Evolutionary conservation across 1,284 basidiomycete genomes (phyloP), one percentile per base, ranked within the genome.

Genomic region (Fomitiporia mediterranea): DNA sequence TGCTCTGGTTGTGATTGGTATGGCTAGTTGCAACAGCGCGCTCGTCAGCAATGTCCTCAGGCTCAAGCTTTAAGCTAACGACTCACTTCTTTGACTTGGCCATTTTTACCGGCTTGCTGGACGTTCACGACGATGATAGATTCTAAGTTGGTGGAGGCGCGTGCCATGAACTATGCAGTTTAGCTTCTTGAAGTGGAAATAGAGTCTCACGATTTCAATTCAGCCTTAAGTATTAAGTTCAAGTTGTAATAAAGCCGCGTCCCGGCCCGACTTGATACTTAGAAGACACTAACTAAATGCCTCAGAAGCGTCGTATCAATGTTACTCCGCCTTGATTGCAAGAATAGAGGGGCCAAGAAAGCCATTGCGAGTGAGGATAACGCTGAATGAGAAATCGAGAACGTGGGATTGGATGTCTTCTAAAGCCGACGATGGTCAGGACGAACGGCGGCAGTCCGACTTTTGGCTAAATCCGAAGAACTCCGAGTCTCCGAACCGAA

Each of bases 1-100:
- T 81, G 80, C 67, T 89, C 80, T 96, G 94, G 82, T 96, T 96
- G 83, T 96, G 94, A 76, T 90, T 91, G 68, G 86, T 89, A 72
- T 90, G 86, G 68, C 89, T 91, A 60, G 40, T 0, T 21, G 5
- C 15, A 61, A 34, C 23, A 47, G 21, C 4, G 30, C 13, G 11
- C 23, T 54, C 43, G 51, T 21, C 19, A 8, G 4, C 27, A n/a
- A 28, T 32, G 23, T 38, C 32, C 8, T 25, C 43, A 27, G 11
- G 7, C 9, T 37, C 27, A n/a, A 40, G 3, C 46, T 28, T 40
- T 15, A 19, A 21, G 34, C 2, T 21, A 35, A 2, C 21, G n/a
- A 21, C 62, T 25, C 58, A 74, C 72, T 80, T 80, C 75, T 80
- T 80, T 60, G 78, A 80, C 69, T 80, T 78, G 69, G 76, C 70